Evolutionary conservation across 2,329 filamentous ascomycete species (phyloP), one percentile per base, ranked within the genome.

Genomic region (Zasmidium cellare): DNA sequence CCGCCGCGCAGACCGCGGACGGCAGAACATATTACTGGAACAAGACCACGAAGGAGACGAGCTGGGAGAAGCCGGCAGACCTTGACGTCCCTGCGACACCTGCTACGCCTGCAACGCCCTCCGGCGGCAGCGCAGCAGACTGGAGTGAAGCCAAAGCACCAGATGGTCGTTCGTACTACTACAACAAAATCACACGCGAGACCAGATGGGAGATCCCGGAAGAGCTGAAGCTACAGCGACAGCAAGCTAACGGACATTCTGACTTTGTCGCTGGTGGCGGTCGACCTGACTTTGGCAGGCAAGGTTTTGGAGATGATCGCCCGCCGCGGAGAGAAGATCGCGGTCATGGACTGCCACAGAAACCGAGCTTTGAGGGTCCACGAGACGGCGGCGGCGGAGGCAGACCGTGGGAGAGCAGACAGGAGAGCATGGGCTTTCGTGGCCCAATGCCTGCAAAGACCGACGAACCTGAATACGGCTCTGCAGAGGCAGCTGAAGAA

Each of bases 11-110:
- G 53, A 57, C 69, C 31, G 58, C 63, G 18, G 69, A 69, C 70
- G 93, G 92, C 64, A 86, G 90, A 66, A 82, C 86, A 48, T 99
- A 99, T 75, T 99, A 96, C 75, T 96, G 92, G 80, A 96, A 99
- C 73, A 78, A 86, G 12, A 77, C 85, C 60, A 96, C 92, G 16
- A 96, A 96, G 72, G 85, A 83, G 62, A 97, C 94, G 28, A 89
- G 92, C 83, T 99, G 94, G 94, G 88, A 87, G 44, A 97, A 97
- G 78, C 96, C 94, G 3, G 84, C 89, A 71, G 94, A 96, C 45
- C 68, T 65, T 58, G 66, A 67, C 38, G 38, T n/a, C 3, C 76
- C 92, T 96, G 89, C 88, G 84, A 20, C 84, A 86, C 6, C 85
- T 87, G 77, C 63, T 75, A 65, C 35, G 7, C 57, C 57, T 59